Evolutionary conservation across 139 green algal genomes (phyloP).

Genomic region (Coelastrella sp.): DNA sequence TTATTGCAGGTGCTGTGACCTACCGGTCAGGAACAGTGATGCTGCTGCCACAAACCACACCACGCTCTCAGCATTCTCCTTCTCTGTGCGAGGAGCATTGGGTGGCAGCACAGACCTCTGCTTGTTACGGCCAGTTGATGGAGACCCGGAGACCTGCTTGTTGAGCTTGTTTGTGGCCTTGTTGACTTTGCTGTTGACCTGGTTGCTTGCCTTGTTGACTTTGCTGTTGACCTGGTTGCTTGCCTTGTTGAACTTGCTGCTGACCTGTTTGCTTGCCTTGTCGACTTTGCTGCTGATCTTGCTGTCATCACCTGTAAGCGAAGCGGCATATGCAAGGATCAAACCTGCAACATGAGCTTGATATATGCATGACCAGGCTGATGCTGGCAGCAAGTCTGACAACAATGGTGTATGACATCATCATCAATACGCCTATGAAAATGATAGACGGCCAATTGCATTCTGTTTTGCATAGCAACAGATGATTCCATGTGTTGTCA

Average conservation of each 20-base stretch:
- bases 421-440: no score
- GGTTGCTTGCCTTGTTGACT: slow-evolving; percentile 4
- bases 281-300: neutral
- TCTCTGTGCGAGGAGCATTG: slow-evolving; percentile 20
- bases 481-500: no score
- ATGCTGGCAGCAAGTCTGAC: no score
- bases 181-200: neutral
- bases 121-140: neutral
- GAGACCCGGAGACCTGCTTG: neutral
- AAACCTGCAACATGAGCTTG: no score
- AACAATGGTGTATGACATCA: no score
- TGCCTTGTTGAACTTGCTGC: neutral
- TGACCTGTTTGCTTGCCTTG: neutral
- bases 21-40: slow-evolving; percentile 16
- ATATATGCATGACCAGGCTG: no score
- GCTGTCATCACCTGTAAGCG: no score
- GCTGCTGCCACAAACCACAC: slow-evolving; percentile 12
- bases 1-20: neutral
- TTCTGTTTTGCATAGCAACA: no score
- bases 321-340: no score
- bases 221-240: neutral
- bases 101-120: neutral
- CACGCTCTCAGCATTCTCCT: neutral
- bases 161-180: slow-evolving; percentile 20
- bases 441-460: no score